Evolutionary conservation across 768 basidiomycete genomes (phyloP).

Genomic region (Suillus weaverae): DNA sequence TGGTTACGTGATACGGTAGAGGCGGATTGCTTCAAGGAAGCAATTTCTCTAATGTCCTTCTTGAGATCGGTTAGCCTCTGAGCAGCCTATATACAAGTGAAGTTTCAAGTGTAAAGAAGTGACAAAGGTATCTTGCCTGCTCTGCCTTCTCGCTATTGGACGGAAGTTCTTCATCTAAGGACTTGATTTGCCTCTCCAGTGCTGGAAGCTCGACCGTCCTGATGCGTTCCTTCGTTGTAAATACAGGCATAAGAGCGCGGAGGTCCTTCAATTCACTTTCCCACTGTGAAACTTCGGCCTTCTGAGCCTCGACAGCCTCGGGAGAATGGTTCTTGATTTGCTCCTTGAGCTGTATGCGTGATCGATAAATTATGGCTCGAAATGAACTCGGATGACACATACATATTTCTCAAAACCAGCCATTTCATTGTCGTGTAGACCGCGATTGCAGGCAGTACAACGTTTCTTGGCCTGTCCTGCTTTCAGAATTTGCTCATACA

Average conservation of each 20-base stretch:
- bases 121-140: conserved; percentile 44
- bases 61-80: conserved; percentile 54
- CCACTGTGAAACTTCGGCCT: conserved; percentile 60
- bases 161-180: conserved; percentile 56
- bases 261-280: conserved; percentile 52
- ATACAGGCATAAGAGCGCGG: conserved; percentile 59
- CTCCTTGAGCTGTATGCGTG: conserved; percentile 52
- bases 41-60: conserved; percentile 60
- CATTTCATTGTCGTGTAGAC: conserved; percentile 54
- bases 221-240: conserved; percentile 55
- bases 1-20: conserved; percentile 57
- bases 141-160: conserved; percentile 54
- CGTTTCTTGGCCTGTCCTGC: conserved; percentile 61
- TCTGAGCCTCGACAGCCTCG: conserved; percentile 39
- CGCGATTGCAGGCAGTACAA: conserved; percentile 78
- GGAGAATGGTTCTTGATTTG: conserved; percentile 58
- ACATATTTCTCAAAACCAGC: conserved; percentile 73
- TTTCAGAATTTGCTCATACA: conserved; percentile 57
- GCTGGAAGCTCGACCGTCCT: conserved; percentile 62
- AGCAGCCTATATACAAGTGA: conserved; percentile 40
- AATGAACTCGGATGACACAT: conserved; percentile 23
- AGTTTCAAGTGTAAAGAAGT: conserved; percentile 4
- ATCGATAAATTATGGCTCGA: conserved; percentile 4
- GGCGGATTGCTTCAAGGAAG: conserved; percentile 60
- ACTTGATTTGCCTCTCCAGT: conserved; percentile 60